Evolutionary conservation across 805 yeast genomes (phyloP).

Genomic region (Hermanozyma aechmeae): DNA sequence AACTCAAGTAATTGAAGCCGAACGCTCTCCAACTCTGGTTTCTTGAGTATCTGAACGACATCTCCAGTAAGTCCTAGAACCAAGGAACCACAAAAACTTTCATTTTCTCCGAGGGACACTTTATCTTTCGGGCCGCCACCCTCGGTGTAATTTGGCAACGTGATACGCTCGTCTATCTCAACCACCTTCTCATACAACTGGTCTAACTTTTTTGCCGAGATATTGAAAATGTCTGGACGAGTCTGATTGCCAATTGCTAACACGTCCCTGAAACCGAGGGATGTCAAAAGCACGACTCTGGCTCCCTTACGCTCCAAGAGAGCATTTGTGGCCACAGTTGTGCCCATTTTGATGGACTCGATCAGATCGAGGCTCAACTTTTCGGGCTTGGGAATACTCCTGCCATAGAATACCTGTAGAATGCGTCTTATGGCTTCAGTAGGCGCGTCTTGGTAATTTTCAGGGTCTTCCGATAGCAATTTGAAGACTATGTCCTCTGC

Average conservation of each 20-base stretch:
- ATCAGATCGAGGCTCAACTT: background rate
- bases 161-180: slow-evolving; percentile 14
- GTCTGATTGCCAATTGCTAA: slow-evolving; percentile 15
- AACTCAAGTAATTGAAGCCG: slow-evolving; percentile 31
- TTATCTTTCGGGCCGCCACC: slow-evolving; percentile 12
- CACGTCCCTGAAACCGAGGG: slow-evolving; percentile 14
- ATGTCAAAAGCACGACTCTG: slow-evolving; percentile 10
- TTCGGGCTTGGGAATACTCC: slow-evolving; percentile 4
- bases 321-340: slow-evolving; percentile 11
- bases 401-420: slow-evolving; percentile 1
- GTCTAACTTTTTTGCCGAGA: slow-evolving; percentile 11
- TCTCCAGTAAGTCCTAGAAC: slow-evolving; percentile 63
- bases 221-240: slow-evolving; percentile 13
- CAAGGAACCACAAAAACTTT: no score
- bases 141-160: slow-evolving; percentile 11
- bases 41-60: slow-evolving; percentile 44
- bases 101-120: slow-evolving; percentile 12
- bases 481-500: slow-evolving; percentile 53
- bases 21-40: slow-evolving; percentile 39
- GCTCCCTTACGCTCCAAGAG: slow-evolving; percentile 15
- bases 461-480: slow-evolving; percentile 11
- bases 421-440: slow-evolving; percentile 14
- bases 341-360: slow-evolving; percentile 1
- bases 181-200: slow-evolving; percentile 9
- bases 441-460: slow-evolving; percentile 11